A percentile compares a stretch with the other conserved stretches of the same genome.
phyloP scores from a whole-genome alignment of 148 eudicot genomes.

The Chenopodium album region DNA sequence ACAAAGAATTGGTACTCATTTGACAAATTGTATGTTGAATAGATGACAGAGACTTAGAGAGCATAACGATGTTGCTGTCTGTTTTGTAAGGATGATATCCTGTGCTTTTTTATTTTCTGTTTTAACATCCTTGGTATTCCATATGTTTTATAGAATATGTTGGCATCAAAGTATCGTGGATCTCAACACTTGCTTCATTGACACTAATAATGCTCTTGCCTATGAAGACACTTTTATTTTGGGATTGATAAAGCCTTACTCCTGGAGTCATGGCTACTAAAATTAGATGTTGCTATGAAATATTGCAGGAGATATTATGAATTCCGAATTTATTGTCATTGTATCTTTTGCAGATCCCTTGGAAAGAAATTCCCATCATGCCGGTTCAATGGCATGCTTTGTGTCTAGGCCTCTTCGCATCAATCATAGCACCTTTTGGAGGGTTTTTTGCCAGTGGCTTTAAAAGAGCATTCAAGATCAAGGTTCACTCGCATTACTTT shows the following conservation, averaged over 20 bases:
- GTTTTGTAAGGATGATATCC: neutral
- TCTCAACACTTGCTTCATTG: no score
- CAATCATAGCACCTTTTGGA: conserved; percentile 98
- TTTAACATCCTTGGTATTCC: neutral
- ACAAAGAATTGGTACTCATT: neutral
- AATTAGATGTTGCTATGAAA: neutral
- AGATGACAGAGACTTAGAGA: neutral
- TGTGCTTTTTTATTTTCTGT: neutral
- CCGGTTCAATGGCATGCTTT: conserved; percentile 98
- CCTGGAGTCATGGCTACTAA: neutral
- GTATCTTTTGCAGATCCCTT: conserved; percentile 63
- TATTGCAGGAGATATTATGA: neutral
- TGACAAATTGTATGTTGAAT: neutral
- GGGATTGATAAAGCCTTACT: neutral
- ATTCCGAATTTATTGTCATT: neutral
- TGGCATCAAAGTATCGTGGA: neutral
- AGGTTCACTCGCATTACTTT: conserved; percentile 42
- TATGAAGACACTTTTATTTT: neutral
- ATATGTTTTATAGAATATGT: no score
- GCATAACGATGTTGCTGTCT: neutral
- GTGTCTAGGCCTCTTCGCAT: conserved; percentile 84
- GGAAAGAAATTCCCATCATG: conserved; percentile 71
- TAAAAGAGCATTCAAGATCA: conserved; percentile 96
- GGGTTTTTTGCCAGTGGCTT: conserved; percentile 99
- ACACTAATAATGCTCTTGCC: no score